A percentile compares a stretch with the other conserved stretches of the same genome.
These are phyloP conservation scores for Phytophthora idaei DNA, from an alignment of 352 stramenopile genomes.

Conservation along the genomic window DNA sequence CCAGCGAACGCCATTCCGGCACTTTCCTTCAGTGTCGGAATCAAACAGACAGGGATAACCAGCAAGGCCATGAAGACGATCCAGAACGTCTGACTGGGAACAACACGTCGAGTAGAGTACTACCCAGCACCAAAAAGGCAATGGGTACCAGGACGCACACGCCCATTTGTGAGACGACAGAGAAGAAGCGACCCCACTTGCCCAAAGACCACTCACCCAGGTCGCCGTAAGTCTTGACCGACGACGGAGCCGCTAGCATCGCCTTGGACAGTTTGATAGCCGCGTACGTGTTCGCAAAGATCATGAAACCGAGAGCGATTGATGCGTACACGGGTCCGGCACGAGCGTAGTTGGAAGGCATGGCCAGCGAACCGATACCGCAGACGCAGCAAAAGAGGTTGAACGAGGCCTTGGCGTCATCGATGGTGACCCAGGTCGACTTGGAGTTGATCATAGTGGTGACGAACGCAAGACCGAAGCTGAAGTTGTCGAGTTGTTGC, in stretches of 20 bases:
- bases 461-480: constrained; percentile 5
- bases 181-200: constrained; percentile 32
- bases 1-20: constrained; percentile 23
- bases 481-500: constrained; percentile 13
- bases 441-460: constrained; percentile 20
- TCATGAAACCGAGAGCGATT: constrained; percentile 29
- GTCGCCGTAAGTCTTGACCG: constrained; percentile 30
- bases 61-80: constrained; percentile 27
- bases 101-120: constrained; percentile 23
- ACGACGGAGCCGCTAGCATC: constrained; percentile 27
- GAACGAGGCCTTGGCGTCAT: constrained; percentile 32
- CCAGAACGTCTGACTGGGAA: constrained; percentile 30
- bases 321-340: constrained; percentile 23
- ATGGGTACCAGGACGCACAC: constrained; percentile 23
- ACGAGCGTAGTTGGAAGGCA: constrained; percentile 32
- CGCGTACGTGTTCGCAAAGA: constrained; percentile 31
- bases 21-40: constrained; percentile 27
- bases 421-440: constrained; percentile 25
- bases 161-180: constrained; percentile 29
- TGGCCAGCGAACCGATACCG: constrained; percentile 29
- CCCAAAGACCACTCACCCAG: constrained; percentile 26
- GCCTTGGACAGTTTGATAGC: constrained; percentile 32
- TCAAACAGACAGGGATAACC: constrained; percentile 25
- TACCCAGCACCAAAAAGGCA: constrained; percentile 23
- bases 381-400: constrained; percentile 35